Conservation (phyloP, 768 basidiomycete species). For the Rhizopogon rudus region DNA sequence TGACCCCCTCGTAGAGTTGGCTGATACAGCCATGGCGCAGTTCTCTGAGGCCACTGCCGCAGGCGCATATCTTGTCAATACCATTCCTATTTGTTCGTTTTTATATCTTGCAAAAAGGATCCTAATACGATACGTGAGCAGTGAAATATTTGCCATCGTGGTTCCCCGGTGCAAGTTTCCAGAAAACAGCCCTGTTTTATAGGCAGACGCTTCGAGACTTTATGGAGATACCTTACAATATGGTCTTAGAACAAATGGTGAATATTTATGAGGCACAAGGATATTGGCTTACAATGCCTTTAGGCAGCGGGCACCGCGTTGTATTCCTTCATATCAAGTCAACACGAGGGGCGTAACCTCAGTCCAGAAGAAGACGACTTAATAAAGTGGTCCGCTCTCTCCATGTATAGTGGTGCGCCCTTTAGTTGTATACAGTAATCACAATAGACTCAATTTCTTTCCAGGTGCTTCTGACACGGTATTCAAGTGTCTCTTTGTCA, state of each 20-base stretch:
- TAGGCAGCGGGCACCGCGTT: constrained; percentile 9
- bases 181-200: constrained; percentile 6
- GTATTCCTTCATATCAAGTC: constrained; percentile 9
- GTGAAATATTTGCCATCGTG: constrained; percentile 16
- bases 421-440: not conserved
- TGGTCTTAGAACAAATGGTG: constrained; percentile 12
- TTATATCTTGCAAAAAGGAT: not conserved
- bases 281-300: not conserved
- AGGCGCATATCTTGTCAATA: constrained; percentile 10
- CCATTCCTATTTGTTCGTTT: constrained; percentile 6
- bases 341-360: constrained; percentile 5
- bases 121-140: not conserved
- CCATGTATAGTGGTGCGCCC: constrained; percentile 12
- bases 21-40: constrained; percentile 16
- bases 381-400: constrained; percentile 12
- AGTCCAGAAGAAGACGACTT: constrained; percentile 8
- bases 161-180: constrained; percentile 18
- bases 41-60: constrained; percentile 6
- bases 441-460: not conserved
- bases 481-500: not conserved
- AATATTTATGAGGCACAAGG: not conserved
- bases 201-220: constrained; percentile 2
- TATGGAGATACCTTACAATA: not conserved
- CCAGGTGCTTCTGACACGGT: constrained; percentile 23
- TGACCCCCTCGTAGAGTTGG: constrained; percentile 28